These are phyloP conservation scores for Vigna nakashimae DNA, from an alignment of 306 rosid species.

Conservation along the genomic window DNA sequence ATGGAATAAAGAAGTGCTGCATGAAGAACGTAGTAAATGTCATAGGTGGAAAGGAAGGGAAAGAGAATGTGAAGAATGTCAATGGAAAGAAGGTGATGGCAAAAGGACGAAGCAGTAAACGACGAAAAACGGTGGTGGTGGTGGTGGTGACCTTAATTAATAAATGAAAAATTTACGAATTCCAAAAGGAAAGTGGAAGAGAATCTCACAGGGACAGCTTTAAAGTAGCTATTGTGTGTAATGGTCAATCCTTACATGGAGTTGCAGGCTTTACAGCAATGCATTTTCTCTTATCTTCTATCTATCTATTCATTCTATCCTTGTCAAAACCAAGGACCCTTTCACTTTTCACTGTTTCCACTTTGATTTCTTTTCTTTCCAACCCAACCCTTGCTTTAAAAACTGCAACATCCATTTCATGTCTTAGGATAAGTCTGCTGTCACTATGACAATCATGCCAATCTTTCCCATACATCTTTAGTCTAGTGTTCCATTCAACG, in stretches of 20 bases:
- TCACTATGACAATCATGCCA: background rate
- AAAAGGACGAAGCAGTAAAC: conserved; percentile 43
- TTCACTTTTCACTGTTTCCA: background rate
- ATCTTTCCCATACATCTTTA: background rate
- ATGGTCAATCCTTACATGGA: conserved; percentile 37
- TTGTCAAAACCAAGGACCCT: background rate
- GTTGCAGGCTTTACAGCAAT: conserved; percentile 36
- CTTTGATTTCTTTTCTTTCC: no score
- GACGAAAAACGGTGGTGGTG: conserved; percentile 2
- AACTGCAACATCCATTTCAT: background rate
- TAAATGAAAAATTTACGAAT: conserved; percentile 34
- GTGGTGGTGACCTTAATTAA: conserved; percentile 7
- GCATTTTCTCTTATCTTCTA: background rate
- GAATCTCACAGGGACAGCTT: conserved; percentile 52
- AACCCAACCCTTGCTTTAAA: background rate
- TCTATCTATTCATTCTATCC: background rate
- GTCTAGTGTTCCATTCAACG: no score
- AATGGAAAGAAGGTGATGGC: conserved; percentile 10
- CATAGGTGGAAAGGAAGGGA: background rate
- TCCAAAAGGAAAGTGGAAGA: conserved; percentile 40
- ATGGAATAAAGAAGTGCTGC: background rate
- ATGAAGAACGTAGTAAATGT: conserved; percentile 21
- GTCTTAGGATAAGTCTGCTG: background rate
- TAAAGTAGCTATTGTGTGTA: background rate
- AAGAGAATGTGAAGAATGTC: conserved; percentile 39